Conservation (phyloP, 2,329 filamentous ascomycete genomes). For the Diplodia intermedia region DNA sequence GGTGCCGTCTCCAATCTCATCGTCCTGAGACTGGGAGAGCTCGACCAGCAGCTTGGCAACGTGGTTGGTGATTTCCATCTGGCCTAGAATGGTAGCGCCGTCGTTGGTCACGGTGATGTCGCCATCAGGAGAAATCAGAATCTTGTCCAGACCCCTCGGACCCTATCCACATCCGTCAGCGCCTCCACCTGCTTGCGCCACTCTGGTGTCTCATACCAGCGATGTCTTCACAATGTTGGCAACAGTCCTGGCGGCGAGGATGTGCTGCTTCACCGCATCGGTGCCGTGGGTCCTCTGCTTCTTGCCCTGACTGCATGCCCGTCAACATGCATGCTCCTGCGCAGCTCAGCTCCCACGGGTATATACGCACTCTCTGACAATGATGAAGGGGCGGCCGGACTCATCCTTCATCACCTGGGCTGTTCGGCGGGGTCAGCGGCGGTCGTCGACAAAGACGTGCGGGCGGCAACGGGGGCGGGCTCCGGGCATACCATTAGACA, state of each 20-base stretch:
- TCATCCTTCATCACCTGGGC: slow-evolving; percentile 92
- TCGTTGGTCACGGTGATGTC: slow-evolving; percentile 99
- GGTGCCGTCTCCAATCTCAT: slow-evolving; percentile 98
- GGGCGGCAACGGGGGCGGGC: background rate
- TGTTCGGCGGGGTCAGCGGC: slow-evolving; percentile 43
- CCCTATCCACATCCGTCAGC: slow-evolving; percentile 58
- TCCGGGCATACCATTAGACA: slow-evolving; percentile 74
- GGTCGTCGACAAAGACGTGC: background rate
- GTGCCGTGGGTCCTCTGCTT: slow-evolving; percentile 97
- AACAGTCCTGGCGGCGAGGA: slow-evolving; percentile 93
- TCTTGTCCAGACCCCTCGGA: slow-evolving; percentile 96
- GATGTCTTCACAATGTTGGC: slow-evolving; percentile 98
- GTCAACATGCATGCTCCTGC: slow-evolving; percentile 42
- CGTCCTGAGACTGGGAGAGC: slow-evolving; percentile 97
- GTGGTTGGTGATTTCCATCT: slow-evolving; percentile 99
- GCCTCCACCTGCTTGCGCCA: background rate
- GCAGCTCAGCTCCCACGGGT: slow-evolving; percentile 2
- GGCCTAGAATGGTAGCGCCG: slow-evolving; percentile 93
- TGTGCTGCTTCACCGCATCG: slow-evolving; percentile 98
- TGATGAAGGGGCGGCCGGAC: slow-evolving; percentile 94
- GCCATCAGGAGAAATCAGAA: slow-evolving; percentile 96
- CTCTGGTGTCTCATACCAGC: slow-evolving; percentile 59
- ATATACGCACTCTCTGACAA: slow-evolving; percentile 87
- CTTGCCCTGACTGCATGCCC: slow-evolving; percentile 77
- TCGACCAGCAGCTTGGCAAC: slow-evolving; percentile 96